phyloP scores from a whole-genome alignment of 495 filamentous ascomycete genomes.

The Aspergillus affinis region DNA sequence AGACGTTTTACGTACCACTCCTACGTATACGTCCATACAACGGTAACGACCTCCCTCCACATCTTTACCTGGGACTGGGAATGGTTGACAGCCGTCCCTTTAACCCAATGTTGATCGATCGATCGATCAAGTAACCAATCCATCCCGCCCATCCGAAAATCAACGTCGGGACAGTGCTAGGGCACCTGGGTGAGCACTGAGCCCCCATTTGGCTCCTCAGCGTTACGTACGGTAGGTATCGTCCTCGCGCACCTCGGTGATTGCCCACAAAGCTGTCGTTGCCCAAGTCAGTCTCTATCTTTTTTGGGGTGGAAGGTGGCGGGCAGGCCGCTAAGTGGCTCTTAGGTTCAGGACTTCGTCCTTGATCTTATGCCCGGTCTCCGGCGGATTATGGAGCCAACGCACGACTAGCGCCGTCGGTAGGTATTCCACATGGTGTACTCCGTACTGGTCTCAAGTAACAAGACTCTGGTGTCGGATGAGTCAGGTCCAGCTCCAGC shows the following conservation, averaged over 20 bases:
- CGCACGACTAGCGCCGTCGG: slow-evolving; percentile 24
- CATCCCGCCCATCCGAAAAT: slow-evolving; percentile 3
- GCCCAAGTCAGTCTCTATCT: background rate
- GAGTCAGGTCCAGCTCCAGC: slow-evolving; percentile 19
- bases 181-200: too few species aligned
- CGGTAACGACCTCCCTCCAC: background rate
- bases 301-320: background rate
- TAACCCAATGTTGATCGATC: slow-evolving; percentile 7
- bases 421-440: slow-evolving; percentile 26
- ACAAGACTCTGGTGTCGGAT: slow-evolving; percentile 14
- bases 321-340: slow-evolving; percentile 18
- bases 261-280: background rate
- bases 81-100: slow-evolving; percentile 10
- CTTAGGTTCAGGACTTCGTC: slow-evolving; percentile 14
- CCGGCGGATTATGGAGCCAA: slow-evolving; percentile 30
- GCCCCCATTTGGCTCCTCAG: background rate
- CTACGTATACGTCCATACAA: slow-evolving; percentile 9
- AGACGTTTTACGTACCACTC: slow-evolving; percentile 15
- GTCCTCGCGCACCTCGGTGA: background rate
- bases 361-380: slow-evolving; percentile 24
- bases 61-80: slow-evolving; percentile 1
- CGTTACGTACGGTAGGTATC: background rate
- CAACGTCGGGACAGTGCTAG: background rate
- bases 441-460: slow-evolving; percentile 3
- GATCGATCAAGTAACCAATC: slow-evolving; percentile 2